These are phyloP conservation scores for Zopfia rhizophila DNA, from an alignment of 2,329 filamentous ascomycete genomes.

Conservation along the genomic window DNA sequence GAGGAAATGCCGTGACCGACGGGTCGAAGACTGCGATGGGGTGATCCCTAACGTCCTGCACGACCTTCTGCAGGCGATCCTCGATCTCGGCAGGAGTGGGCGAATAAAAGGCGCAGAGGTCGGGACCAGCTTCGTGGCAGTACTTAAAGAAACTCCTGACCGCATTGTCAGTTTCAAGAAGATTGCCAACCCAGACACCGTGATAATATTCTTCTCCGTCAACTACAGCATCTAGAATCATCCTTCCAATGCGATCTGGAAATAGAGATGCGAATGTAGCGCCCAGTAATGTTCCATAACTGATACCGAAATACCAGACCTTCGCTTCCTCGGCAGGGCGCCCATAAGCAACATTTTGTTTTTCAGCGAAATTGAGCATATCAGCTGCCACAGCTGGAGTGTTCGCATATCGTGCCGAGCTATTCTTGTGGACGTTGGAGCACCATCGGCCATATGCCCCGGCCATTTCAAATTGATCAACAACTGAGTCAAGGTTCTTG, in stretches of 20 bases:
- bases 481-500: constrained; percentile 1
- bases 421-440: constrained; percentile 25
- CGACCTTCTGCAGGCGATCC: background rate
- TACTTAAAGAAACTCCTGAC: constrained; percentile 64
- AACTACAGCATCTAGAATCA: constrained; percentile 56
- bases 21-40: constrained; percentile 3
- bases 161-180: constrained; percentile 64
- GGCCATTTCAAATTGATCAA: constrained; percentile 1
- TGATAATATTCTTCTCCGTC: constrained; percentile 60
- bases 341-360: constrained; percentile 24
- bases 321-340: constrained; percentile 37
- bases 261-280: constrained; percentile 59
- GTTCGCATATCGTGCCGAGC: constrained; percentile 37
- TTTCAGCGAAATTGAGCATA: constrained; percentile 40
- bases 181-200: constrained; percentile 42
- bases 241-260: constrained; percentile 54
- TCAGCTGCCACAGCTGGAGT: constrained; percentile 44
- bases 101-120: constrained; percentile 16
- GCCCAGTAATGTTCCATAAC: constrained; percentile 60
- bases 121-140: constrained; percentile 62
- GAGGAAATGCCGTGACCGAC: background rate
- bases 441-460: constrained; percentile 35
- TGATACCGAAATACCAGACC: constrained; percentile 54
- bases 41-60: background rate
- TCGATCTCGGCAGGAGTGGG: too few relatives aligned